Base-by-base conservation (phyloP, 208 protist genomes). In the Trypanosomatidae sp. region DNA sequence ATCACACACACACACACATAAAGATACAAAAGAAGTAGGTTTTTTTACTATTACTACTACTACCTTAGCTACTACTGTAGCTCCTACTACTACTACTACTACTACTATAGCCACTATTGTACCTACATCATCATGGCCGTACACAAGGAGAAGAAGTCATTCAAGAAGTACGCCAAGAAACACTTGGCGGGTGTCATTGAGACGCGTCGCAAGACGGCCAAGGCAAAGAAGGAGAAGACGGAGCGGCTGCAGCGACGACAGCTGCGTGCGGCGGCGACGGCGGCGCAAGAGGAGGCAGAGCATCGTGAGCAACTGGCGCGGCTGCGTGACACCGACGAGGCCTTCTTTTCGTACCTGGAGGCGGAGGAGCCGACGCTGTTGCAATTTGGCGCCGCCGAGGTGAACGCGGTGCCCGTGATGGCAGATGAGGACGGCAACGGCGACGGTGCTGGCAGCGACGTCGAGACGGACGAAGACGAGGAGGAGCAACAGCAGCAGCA, bases 151-250 rank as follows among this genome's bases (percentile, higher is more conserved):
- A 93, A 90, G 68, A 93, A 93, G 58, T 90, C 79, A 11, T 93
- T 90, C 46, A 89, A 88, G 61, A 93, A 90, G 64, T 93, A 79
- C 55, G 80, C 85, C 39, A 88, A 86, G 71, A 93, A 93, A 53
- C 85, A 93, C 48, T 65, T 93, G 52, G 79, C 85, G 13, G 64
- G 61, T 26, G 77, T 88, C 33, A 93, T 93, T 57, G 77, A 93
- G 57, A 88, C 69, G 18, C 85, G 82, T 23, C 77, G 82, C 22
- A 89, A 94, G 65, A 78, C 73, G 11, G 72, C 71, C 13, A 88
- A 88, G 61, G 62, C 71, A 0, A 88, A 79, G 61, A 88, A 91
- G 64, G 81, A 94, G 52, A 91, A 86, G 61, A 49, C 76, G 20
- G 86, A 94, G 63, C 73, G 79, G 16, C 48, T 83, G 24, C 70